A percentile compares a stretch with the other conserved stretches of the same genome.
These are phyloP conservation scores for Cladosporium sp. DNA, from an alignment of 2,329 filamentous ascomycete genomes.

Conservation along the genomic window DNA sequence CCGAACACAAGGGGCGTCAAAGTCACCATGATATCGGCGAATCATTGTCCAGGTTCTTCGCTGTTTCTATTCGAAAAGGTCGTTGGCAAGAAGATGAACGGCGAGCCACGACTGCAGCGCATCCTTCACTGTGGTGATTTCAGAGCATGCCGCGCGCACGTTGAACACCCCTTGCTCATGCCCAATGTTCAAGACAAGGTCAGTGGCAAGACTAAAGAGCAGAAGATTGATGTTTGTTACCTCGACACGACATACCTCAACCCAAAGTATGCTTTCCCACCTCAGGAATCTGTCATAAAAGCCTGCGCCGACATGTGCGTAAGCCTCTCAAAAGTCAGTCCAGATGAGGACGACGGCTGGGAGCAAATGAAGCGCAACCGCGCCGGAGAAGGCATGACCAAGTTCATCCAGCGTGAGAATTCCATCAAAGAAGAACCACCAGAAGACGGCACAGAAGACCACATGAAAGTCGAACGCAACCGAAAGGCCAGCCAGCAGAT, in stretches of 20 bases:
- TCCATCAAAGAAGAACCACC: slow-evolving; percentile 36
- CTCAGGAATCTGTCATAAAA: slow-evolving; percentile 79
- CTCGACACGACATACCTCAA: slow-evolving; percentile 97
- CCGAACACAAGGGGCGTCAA: slow-evolving; percentile 76
- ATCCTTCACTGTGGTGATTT: slow-evolving; percentile 97
- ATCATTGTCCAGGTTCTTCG: slow-evolving; percentile 94
- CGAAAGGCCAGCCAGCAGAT: slow-evolving; percentile 28
- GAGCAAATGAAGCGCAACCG: slow-evolving; percentile 54
- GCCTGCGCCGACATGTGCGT: slow-evolving; percentile 86
- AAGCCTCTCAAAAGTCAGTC: slow-evolving; percentile 64
- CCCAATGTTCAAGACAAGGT: slow-evolving; percentile 69
- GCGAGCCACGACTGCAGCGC: slow-evolving; percentile 59
- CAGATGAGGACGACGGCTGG: slow-evolving; percentile 53
- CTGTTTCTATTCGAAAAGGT: slow-evolving; percentile 88
- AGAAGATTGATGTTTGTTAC: slow-evolving; percentile 93
- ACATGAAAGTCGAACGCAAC: slow-evolving; percentile 30
- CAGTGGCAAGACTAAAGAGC: slow-evolving; percentile 68
- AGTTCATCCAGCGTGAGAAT: slow-evolving; percentile 53
- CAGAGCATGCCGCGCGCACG: slow-evolving; percentile 78
- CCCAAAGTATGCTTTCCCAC: slow-evolving; percentile 90
- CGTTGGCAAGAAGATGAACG: slow-evolving; percentile 55
- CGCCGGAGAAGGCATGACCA: slow-evolving; percentile 57
- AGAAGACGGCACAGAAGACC: slow-evolving; percentile 35
- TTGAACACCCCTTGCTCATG: slow-evolving; percentile 74
- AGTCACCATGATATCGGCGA: slow-evolving; percentile 93